Percentiles rank a stretch among this genome's conserved stretches.
Evolutionary conservation across 2,329 filamentous ascomycete genomes (phyloP).

Genomic region (Cladobotryum protrusum): DNA sequence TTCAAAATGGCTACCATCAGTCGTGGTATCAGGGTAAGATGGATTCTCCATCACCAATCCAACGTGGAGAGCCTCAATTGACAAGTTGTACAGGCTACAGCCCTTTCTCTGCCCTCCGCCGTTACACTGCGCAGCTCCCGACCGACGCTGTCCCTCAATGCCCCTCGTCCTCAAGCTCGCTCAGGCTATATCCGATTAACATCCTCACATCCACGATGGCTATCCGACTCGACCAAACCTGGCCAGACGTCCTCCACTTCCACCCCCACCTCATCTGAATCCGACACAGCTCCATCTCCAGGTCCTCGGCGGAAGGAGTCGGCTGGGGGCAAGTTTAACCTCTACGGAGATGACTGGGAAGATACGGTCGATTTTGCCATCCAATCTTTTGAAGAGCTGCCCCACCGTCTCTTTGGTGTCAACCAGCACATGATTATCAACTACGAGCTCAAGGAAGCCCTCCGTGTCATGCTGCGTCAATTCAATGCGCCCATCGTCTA

Average conservation of each 20-base stretch:
- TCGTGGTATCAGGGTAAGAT: conserved; percentile 6
- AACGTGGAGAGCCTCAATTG: not conserved
- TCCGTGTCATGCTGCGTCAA: conserved; percentile 82
- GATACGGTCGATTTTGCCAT: conserved; percentile 36
- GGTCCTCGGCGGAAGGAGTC: conserved; percentile 19
- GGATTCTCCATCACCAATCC: not conserved
- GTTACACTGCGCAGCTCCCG: conserved; percentile 16
- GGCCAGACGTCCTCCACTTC: not conserved
- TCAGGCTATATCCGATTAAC: conserved; percentile 2
- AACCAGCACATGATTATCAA: conserved; percentile 98
- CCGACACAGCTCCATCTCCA: not conserved
- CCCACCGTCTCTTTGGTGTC: conserved; percentile 64
- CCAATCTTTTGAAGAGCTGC: conserved; percentile 39
- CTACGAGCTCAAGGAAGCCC: conserved; percentile 85
- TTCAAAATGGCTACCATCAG: conserved; percentile 3
- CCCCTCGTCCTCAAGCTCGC: conserved; percentile 1
- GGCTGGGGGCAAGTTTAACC: conserved; percentile 26
- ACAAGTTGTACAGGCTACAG: conserved; percentile 13
- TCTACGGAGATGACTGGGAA: conserved; percentile 38
- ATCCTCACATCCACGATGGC: conserved; percentile 13
- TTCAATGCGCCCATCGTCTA: conserved; percentile 92
- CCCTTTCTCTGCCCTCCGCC: conserved; percentile 14
- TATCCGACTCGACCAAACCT: conserved; percentile 15
- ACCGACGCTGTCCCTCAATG: conserved; percentile 8
- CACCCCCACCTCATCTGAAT: not conserved